Base-by-base conservation (phyloP, 257 asterid genomes). In the Gentiana macrophylla region DNA sequence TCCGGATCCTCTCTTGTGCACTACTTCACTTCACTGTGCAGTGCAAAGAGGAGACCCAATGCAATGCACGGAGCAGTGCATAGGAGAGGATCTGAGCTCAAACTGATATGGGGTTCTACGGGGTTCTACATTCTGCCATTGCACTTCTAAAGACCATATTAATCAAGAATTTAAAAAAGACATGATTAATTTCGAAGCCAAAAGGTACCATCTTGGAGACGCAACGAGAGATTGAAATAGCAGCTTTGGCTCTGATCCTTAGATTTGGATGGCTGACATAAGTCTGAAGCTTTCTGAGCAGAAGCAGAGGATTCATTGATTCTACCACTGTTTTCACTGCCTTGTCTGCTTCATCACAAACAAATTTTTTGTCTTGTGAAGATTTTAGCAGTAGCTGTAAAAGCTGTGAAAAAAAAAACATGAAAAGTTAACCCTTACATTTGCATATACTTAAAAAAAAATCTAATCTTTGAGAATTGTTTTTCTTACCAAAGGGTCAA, bases 281-380 rank as follows among this genome's bases (percentile, higher is more conserved):
- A 9, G 70, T 65, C 37, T 51, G 43, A 32, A 92, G 94, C 77
- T 77, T 83, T 6, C 63, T 76, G 58, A 92, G 97, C 80, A 88
- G 37, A 35, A 84, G 71, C 15, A 88, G 88, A 50, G 99, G 91
- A 44, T 84, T 66, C 73, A 78, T 70, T 52, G 80, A 72, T 50
- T 80, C 87, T 56, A 82, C 89, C 95, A 92, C 74, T 62, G 65
- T 65, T 63, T 71, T 66, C 41, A 85, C 69, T 51, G 94, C 72
- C 70, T 44, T 88, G 53, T 79, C 85, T 60, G 99, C 99, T 73
- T 92, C 97, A 62, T 92, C 99, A 73, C 99, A 92, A 1, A 92
- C 99, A 74, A 92, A 92, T 56, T 85, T 92, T 76, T 92, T 92
- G 32, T 88, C 99, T 67, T 92, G 99, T 43, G 89, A 80, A 56